Evolutionary conservation across 495 filamentous ascomycete genomes (phyloP).

Genomic region (Penicillium odoratum): DNA sequence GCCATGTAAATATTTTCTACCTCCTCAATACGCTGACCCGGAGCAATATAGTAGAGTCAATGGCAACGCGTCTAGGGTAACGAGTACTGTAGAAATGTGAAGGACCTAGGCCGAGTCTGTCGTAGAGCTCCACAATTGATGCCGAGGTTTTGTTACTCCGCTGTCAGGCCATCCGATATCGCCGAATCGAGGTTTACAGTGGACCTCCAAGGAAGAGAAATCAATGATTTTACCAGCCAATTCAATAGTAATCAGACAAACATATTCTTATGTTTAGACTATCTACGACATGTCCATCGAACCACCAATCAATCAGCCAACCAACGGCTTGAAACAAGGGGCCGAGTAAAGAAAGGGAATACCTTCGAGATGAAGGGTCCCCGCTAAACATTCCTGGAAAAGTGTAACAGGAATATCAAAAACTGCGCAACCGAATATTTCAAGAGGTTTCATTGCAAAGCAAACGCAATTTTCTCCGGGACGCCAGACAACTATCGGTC

Average conservation of each 20-base stretch:
- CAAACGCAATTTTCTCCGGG: not conserved
- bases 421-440: not conserved
- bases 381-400: not conserved
- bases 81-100: constrained; percentile 1
- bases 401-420: not conserved
- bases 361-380: not conserved
- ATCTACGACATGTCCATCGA: not conserved
- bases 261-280: constrained; percentile 4
- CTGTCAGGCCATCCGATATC: constrained; percentile 32
- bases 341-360: not conserved
- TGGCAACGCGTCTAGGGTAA: not conserved
- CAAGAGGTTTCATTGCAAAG: not conserved
- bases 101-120: constrained; percentile 6
- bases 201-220: not conserved
- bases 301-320: not conserved
- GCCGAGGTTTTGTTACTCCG: constrained; percentile 27
- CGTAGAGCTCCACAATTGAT: constrained; percentile 27
- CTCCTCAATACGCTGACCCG: constrained; percentile 13
- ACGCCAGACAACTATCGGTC: not conserved
- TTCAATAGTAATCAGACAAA: constrained; percentile 1
- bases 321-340: not conserved
- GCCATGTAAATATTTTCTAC: constrained; percentile 27
- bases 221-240: not conserved
- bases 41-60: constrained; percentile 5
- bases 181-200: constrained; percentile 17